Base-by-base conservation (phyloP, 2,329 filamentous ascomycete genomes). In the Exophiala xenobiotica region DNA sequence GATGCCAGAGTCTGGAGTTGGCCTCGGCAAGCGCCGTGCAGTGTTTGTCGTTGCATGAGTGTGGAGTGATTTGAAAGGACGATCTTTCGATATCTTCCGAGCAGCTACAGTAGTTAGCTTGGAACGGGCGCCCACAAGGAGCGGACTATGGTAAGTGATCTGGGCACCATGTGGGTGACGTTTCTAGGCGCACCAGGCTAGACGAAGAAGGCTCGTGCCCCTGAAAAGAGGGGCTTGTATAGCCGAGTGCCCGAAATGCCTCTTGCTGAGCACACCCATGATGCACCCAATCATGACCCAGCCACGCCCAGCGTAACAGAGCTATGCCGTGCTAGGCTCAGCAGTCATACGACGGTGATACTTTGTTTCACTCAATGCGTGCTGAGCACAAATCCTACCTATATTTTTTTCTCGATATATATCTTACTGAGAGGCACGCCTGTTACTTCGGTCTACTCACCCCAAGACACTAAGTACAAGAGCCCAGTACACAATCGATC, bases 21-120 rank as follows among this genome's bases (percentile, higher is more conserved):
- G 24, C 12, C 3, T 46, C 42, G 42, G 42, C 27, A 46, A 31
- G 27, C 27, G 29, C 27, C 42, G 42, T 46, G 26, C 14, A 23
- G 42, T 18, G 42, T 29, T 27, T 11, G n/a, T 4, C 11, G 26
- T 35, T 35, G 31, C 31, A 35, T 35, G 31, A 35, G 31, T 12
- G 31, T 35, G 31, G 31, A 14, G 29, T 35, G 27, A 23, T 12
- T 22, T 2, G 4, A 11, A 31, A 37, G 33, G 27, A 35, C 22
- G 27, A 9, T 8, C 24, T 46, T 12, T 35, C 31, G n/a, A 35
- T 31, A 31, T 31, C 27, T 31, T 31, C 27, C 27, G 27, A 31
- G 6, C 6, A 27, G n/a, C n/a, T n/a, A n/a, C n/a, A n/a, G n/a
- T n/a, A 27, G 24, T 12, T 27, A 27, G 24, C 24, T 12, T 12